phyloP scores from a whole-genome alignment of 768 basidiomycete species.

The Austroboletus festivus region DNA sequence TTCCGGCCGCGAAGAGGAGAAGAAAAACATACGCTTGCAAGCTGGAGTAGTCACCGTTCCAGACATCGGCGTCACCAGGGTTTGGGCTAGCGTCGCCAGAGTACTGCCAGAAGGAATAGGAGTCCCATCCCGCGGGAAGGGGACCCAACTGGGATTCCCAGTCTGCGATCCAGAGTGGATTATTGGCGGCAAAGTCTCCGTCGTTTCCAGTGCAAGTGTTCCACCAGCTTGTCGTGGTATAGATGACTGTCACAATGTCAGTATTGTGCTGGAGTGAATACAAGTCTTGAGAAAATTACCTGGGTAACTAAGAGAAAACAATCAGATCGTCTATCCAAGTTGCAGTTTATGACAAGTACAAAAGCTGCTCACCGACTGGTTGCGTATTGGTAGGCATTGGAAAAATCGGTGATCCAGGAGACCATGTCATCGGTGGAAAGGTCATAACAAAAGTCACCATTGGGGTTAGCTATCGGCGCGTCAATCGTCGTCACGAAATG shows the following conservation, averaged over 20 bases:
- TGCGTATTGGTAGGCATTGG: slow-evolving; percentile 49
- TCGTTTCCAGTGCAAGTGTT: slow-evolving; percentile 60
- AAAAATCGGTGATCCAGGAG: slow-evolving; percentile 61
- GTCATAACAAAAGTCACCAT: slow-evolving; percentile 53
- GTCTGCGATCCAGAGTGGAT: slow-evolving; percentile 61
- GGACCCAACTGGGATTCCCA: slow-evolving; percentile 48
- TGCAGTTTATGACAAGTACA: neutral
- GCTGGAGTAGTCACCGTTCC: slow-evolving; percentile 50
- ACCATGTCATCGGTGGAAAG: slow-evolving; percentile 54
- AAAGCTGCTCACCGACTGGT: slow-evolving; percentile 42
- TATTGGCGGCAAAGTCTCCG: slow-evolving; percentile 44
- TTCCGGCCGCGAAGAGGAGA: no score
- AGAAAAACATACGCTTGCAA: slow-evolving; percentile 35
- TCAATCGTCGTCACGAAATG: neutral
- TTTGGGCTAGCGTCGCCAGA: slow-evolving; percentile 51
- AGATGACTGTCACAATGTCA: slow-evolving; percentile 45
- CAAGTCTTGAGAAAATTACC: slow-evolving; percentile 24
- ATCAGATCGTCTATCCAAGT: neutral
- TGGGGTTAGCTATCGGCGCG: slow-evolving; percentile 44
- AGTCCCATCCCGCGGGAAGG: slow-evolving; percentile 59
- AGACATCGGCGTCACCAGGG: slow-evolving; percentile 56
- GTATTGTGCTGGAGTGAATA: neutral
- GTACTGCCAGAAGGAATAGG: slow-evolving; percentile 60
- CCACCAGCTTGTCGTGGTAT: slow-evolving; percentile 70
- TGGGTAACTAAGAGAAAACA: slow-evolving; percentile 36